Base-by-base conservation (phyloP, 225 moss, liverwort and hornwort genomes). In the Neckera pumila region DNA sequence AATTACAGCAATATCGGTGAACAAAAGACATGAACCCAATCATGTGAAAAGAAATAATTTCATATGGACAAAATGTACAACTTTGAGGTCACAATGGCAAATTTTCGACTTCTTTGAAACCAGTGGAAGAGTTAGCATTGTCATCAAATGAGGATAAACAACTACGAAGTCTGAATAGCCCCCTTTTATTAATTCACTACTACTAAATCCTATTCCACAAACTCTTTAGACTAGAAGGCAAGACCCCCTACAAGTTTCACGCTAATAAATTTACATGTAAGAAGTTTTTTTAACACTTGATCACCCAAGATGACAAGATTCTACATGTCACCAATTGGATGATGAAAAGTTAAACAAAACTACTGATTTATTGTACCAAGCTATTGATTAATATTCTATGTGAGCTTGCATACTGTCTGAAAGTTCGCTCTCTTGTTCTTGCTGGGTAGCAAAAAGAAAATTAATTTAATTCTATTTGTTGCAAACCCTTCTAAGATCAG, bases 121-220 rank as follows among this genome's bases (percentile, higher is more conserved):
- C 34, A 62, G 1, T 33, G n/a, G n/a, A 16, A 3, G 5, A 22
- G 25, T 4, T 40, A 7, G 2, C 3, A 0, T 40, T 21, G 7
- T 84, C 20, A 30, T 8, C 9, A 40, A 31, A 21, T 14, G 14
- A 12, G 19, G 15, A 15, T 57, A 43, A 31, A 31, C 7, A 22
- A 70, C 59, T 84, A 33, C 0, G 1, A 43, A 73, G 1, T 57
- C 72, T 8, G 25, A 58, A 43, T 49, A 45, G 26, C 60, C 27
- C 4, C 25, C n/a, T n/a, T n/a, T n/a, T 47, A 13, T 72, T 34
- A 19, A 45, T 33, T 74, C 23, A n/a, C 36, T 73, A 36, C 23
- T 11, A 23, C 1, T 2, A 64, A 56, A 14, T 11, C 56, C 38
- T 33, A 22, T 34, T 76, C 76, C 53, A 13, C 34, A 33, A 77